These are phyloP conservation scores for Macaranga tanarius DNA, from an alignment of 441 rosid species.

Conservation along the genomic window DNA sequence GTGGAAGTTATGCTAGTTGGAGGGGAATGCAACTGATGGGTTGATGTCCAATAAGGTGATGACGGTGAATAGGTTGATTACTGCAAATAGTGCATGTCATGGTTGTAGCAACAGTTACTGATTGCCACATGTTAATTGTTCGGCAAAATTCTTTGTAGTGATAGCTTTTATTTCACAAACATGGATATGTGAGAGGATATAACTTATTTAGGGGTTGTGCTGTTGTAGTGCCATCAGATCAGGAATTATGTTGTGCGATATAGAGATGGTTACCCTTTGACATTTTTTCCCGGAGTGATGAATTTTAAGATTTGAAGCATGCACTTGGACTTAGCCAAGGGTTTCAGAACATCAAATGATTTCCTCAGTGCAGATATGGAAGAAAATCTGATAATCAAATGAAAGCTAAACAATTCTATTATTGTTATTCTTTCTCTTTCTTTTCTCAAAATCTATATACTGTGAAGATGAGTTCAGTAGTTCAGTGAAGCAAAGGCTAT, in stretches of 20 bases:
- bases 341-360: neutral
- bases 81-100: neutral
- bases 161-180: neutral
- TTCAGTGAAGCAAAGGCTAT: neutral
- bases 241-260: too few relatives aligned
- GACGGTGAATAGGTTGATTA: neutral
- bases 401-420: neutral
- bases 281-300: neutral
- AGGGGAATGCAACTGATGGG: neutral
- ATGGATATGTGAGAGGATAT: neutral
- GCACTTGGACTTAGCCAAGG: neutral
- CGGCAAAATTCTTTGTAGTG: neutral
- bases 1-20: neutral
- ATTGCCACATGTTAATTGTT: neutral
- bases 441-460: neutral
- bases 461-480: neutral
- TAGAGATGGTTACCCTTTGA: neutral
- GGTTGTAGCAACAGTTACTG: slow-evolving; percentile 1
- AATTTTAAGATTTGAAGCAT: neutral
- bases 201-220: neutral
- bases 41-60: neutral
- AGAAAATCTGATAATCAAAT: neutral
- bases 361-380: neutral
- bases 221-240: too few relatives aligned
- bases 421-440: neutral